Conservation (phyloP, 2,329 filamentous ascomycete genomes). For the Fusarium abutilonis region DNA sequence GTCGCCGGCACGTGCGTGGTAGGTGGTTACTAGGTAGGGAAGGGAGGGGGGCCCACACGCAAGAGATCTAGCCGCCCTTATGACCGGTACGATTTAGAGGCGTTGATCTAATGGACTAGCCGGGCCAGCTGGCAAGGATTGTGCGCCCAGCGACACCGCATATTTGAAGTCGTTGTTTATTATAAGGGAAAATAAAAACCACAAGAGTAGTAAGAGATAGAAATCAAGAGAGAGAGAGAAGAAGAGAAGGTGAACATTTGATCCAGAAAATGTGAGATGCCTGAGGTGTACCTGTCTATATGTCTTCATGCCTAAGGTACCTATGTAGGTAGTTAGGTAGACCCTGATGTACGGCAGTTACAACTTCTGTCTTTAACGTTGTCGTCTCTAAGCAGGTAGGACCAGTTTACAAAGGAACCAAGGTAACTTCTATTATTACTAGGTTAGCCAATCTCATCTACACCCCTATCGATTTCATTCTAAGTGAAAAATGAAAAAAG, state of each 20-base stretch:
- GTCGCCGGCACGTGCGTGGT: conserved; percentile 25
- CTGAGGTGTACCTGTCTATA: no score
- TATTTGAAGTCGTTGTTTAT: not conserved
- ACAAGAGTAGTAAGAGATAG: not conserved
- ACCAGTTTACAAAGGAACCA: no score
- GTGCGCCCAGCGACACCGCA: not conserved
- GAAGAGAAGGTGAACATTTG: not conserved
- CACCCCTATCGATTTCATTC: not conserved
- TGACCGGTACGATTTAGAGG: conserved; percentile 23
- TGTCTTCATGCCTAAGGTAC: no score
- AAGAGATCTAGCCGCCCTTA: conserved; percentile 34
- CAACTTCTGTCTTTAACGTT: not conserved
- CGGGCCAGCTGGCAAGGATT: conserved; percentile 22
- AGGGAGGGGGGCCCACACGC: not conserved
- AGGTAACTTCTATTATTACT: no score
- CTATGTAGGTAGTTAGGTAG: no score
- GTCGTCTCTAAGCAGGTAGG: no score
- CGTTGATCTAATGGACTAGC: conserved; percentile 29
- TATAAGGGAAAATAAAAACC: not conserved
- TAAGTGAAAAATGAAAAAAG: not conserved
- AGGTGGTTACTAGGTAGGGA: conserved; percentile 3
- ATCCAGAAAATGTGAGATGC: no score
- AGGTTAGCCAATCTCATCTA: no score
- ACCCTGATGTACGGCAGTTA: not conserved
- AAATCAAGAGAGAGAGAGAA: not conserved